Evolutionary conservation across 2,329 filamentous ascomycete genomes (phyloP), one percentile per base, ranked within the genome.

Genomic region (Penicillium sp.): DNA sequence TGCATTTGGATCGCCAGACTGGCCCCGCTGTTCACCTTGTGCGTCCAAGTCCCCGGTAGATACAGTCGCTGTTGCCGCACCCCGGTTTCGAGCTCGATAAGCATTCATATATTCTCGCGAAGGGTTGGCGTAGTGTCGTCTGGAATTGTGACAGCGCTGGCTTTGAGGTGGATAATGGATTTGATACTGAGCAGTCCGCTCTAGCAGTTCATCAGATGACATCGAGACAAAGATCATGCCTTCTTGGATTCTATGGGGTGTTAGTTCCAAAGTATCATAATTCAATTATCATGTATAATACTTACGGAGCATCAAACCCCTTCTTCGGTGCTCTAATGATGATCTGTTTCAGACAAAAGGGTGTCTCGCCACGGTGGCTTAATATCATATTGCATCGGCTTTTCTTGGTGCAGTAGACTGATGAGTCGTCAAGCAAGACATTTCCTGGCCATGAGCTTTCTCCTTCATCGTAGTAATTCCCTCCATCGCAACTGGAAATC

Each of bases 141-240:
- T 67, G 50, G 65, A 61, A 51, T 67, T 65, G 52, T 64, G 66
- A 18, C 48, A 23, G 33, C 62, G 64, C n/a, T 62, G 63, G 30
- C 60, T 64, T 30, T 66, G 59, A 47, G 66, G 66, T 18, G 77
- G 71, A 64, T 88, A 90, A 63, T 87, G 83, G 24, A 93, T 86
- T 62, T 90, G 84, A 68, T 93, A 93, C 59, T 85, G 81, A 6
- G 88, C 82, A 11, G 90, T 94, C 57, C 87, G 82, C 20, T 79
- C 82, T 45, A 94, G 74, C 1, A 94, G 77, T 59, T 94, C 87
- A 63, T 95, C 86, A 38, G 86, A 83, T 42, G 85, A 83, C 92
- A 97, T 96, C 47, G 90, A 84, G 26, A 97, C 82, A 67, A 97
- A 97, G 1, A 97, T 83, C 81, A 97, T 87, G 46, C 94, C 93